These are phyloP conservation scores for Rhizopogon rudus DNA, from an alignment of 768 basidiomycete species.

Conservation along the genomic window DNA sequence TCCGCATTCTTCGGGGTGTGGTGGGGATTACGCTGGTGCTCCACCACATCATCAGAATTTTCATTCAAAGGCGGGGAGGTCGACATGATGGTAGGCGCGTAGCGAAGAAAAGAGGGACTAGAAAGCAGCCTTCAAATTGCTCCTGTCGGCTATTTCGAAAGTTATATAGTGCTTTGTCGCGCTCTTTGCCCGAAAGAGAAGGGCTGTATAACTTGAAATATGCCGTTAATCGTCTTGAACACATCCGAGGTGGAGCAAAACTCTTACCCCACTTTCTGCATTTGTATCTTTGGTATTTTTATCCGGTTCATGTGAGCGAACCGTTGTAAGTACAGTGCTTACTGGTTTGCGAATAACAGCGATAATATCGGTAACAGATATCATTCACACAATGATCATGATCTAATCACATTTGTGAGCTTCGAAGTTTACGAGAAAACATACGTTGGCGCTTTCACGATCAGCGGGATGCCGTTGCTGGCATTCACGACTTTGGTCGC, in stretches of 20 bases:
- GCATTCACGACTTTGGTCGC: no score
- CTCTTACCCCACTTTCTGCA: conserved; percentile 4
- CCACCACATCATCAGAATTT: conserved; percentile 7
- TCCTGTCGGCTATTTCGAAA: conserved; percentile 5
- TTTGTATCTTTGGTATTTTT: neutral
- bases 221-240: conserved; percentile 12
- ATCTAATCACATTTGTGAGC: no score
- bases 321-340: no score
- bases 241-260: neutral
- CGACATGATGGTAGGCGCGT: neutral
- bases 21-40: conserved; percentile 1
- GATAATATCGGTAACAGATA: neutral
- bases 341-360: neutral
- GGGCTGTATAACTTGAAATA: neutral
- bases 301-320: conserved; percentile 3
- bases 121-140: conserved; percentile 10
- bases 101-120: neutral
- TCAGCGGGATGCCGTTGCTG: no score
- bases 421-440: no score
- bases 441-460: no score
- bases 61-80: conserved; percentile 16
- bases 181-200: neutral
- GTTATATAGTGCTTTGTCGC: neutral
- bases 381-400: neutral
- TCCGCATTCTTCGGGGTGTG: conserved; percentile 8